phyloP scores from a whole-genome alignment of 1,284 basidiomycete genomes.

The Cryptococcus wingfieldii region DNA sequence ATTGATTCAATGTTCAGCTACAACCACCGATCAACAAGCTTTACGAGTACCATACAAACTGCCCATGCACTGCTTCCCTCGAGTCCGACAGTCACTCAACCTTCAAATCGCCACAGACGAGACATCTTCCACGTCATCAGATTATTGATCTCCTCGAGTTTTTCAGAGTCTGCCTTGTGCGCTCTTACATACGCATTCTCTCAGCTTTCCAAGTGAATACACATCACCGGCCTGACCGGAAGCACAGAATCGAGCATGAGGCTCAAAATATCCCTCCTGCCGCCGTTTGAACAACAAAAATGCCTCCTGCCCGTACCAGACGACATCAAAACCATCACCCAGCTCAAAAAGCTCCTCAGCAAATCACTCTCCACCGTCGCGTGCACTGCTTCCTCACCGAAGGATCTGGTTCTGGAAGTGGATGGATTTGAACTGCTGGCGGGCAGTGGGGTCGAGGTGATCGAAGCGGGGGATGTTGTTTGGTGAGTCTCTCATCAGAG shows the following conservation, averaged over 20 bases:
- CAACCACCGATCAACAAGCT: too few relatives aligned
- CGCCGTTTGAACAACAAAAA: constrained; percentile 32
- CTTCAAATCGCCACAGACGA: not conserved
- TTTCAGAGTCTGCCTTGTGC: not conserved
- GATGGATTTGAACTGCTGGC: constrained; percentile 48
- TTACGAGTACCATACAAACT: too few relatives aligned
- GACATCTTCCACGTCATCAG: not conserved
- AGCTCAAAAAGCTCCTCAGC: constrained; percentile 28
- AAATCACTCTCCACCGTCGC: constrained; percentile 20
- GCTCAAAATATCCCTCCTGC: constrained; percentile 29
- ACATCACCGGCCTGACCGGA: not conserved
- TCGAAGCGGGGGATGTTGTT: constrained; percentile 40
- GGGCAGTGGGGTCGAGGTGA: constrained; percentile 29
- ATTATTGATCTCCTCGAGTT: not conserved
- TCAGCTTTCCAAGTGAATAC: not conserved
- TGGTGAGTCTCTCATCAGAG: constrained; percentile 33
- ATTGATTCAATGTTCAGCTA: too few relatives aligned
- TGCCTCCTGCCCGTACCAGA: constrained; percentile 29
- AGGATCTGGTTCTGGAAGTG: constrained; percentile 38
- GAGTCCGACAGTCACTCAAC: too few relatives aligned
- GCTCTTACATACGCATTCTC: not conserved
- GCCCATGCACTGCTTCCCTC: too few relatives aligned
- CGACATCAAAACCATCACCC: constrained; percentile 18
- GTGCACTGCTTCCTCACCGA: constrained; percentile 6
- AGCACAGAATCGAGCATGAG: constrained; percentile 19